phyloP scores from a whole-genome alignment of 1,139 yeast genomes.

The Debaryomycetaceae sp. region DNA sequence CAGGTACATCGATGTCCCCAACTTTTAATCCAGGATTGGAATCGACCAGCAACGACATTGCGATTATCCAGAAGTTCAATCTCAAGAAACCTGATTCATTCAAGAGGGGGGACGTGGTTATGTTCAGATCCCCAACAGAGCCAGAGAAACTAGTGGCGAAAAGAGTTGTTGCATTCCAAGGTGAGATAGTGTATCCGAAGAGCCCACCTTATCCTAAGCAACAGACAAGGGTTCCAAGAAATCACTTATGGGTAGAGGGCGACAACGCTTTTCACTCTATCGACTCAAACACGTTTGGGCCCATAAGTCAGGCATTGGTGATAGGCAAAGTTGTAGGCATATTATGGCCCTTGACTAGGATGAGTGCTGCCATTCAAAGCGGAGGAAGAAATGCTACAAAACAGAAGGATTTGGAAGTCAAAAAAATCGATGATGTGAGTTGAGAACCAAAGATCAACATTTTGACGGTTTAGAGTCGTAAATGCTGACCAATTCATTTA shows the following conservation, averaged over 20 bases:
- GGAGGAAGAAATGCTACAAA: slow-evolving; percentile 13
- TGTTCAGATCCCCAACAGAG: slow-evolving; percentile 74
- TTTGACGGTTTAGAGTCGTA: background rate
- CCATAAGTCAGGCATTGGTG: slow-evolving; percentile 74
- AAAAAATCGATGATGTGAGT: slow-evolving; percentile 1
- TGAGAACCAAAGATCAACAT: background rate
- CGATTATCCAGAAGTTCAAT: slow-evolving; percentile 65
- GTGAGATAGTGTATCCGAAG: slow-evolving; percentile 62
- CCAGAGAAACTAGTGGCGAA: slow-evolving; percentile 75
- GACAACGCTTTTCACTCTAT: slow-evolving; percentile 80
- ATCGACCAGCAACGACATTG: slow-evolving; percentile 60
- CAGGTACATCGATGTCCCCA: slow-evolving; percentile 88
- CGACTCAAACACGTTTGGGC: slow-evolving; percentile 84
- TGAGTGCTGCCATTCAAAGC: slow-evolving; percentile 30
- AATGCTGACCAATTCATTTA: background rate
- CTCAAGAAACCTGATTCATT: slow-evolving; percentile 45
- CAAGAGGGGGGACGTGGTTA: slow-evolving; percentile 66
- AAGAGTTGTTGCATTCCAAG: slow-evolving; percentile 70
- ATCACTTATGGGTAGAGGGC: slow-evolving; percentile 93
- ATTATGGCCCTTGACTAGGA: slow-evolving; percentile 65
- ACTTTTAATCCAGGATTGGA: slow-evolving; percentile 67
- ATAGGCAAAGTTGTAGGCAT: slow-evolving; percentile 66
- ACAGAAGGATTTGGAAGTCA: background rate
- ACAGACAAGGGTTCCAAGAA: slow-evolving; percentile 62
- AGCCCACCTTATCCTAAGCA: slow-evolving; percentile 61